Evolutionary conservation across 495 filamentous ascomycete species (phyloP), one percentile per base, ranked within the genome.

Genomic region (Pseudevernia furfuracea): DNA sequence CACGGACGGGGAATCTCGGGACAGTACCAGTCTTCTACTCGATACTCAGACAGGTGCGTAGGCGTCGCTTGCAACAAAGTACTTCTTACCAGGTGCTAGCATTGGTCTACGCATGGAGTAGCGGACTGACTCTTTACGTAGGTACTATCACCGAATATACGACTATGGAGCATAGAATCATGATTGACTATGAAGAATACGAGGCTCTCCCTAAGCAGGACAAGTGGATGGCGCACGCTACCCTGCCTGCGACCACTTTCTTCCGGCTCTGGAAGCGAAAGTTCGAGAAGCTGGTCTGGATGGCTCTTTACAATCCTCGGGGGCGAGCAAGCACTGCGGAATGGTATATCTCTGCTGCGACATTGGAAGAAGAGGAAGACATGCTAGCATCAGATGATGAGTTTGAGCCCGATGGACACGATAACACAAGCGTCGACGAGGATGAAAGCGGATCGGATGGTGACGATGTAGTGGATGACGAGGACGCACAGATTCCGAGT

Each of bases 221-320:
- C n/a, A 59, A 60, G 23, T 68, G 66, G 66, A 68, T 68, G 66
- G 66, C 66, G 10, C 61, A 68, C 46, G 25, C 49, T 25, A 68
- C 66, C 17, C 36, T 66, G n/a, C 39, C 38, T 11, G 57, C 48
- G 12, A 23, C 32, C 17, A 44, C 58, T 10, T 66, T 68, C 36
- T 66, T 68, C 28, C 38, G 15, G 14, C 37, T 57, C 2, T 68
- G 66, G 66, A 60, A 46, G 41, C 38, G 46, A 32, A 66, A 61
- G 19, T 68, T 66, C 38, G 63, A 61, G 25, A 66, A 39, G 36
- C 52, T 68, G n/a, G 38, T 56, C 17, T 68, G 66, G 62, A 68
- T 68, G 66, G 39, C 56, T 15, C 11, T 66, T 23, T 52, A 52
- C 46, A 3, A 28, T 15, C 46, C 46, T 9, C 2, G 23, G 23